These are phyloP conservation scores for Ophiostoma tasmaniense DNA, from an alignment of 2,329 filamentous ascomycete species.

Conservation along the genomic window DNA sequence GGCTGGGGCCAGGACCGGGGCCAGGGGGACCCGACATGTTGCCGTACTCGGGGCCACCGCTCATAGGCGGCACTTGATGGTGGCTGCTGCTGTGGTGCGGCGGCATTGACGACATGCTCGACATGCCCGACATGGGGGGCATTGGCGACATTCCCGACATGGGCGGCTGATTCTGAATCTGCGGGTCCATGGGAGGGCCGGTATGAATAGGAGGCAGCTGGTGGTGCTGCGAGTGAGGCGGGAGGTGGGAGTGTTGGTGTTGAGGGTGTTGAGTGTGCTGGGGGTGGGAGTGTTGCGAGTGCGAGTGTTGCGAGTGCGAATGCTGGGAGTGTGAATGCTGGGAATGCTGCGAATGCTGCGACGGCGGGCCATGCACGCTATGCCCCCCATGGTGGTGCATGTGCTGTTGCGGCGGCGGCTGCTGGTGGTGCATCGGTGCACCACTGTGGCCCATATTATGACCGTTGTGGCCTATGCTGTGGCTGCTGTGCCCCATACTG, in stretches of 20 bases:
- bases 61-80: background rate
- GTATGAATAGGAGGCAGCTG: background rate
- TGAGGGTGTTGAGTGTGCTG: background rate
- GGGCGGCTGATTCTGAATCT: background rate
- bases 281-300: background rate
- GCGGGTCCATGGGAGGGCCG: background rate
- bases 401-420: background rate
- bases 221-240: slow-evolving; percentile 3
- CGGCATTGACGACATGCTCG: background rate
- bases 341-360: background rate
- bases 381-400: background rate
- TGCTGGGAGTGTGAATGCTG: background rate
- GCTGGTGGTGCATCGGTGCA: background rate
- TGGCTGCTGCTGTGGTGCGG: background rate
- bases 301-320: background rate
- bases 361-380: background rate
- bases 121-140: slow-evolving; percentile 1
- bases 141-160: background rate
- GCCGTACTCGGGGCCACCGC: slow-evolving; percentile 1
- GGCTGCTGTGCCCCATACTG: background rate
- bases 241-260: slow-evolving; percentile 8
- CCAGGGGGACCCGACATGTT: background rate
- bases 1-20: background rate
- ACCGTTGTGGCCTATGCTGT: background rate
- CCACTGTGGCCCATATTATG: background rate